Base-by-base conservation (phyloP, 176 grass and related monocot species). In the Eleusine indica region DNA sequence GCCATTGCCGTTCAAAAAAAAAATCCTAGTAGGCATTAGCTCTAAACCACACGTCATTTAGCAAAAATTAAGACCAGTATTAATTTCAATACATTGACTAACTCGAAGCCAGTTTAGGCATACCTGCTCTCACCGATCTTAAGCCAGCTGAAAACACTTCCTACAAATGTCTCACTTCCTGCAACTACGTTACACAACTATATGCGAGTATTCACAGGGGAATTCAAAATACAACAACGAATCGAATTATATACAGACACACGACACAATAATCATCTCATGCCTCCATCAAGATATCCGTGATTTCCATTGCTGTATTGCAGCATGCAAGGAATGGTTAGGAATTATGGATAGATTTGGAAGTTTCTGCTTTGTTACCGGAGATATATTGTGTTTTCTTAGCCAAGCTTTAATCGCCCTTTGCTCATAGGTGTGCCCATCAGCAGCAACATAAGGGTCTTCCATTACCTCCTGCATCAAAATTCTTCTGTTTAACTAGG, bases 351-450 rank as follows among this genome's bases (percentile, higher is more conserved):
- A 90, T 30, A 68, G 85, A 70, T 89, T 69, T 48, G 30, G 54
- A 17, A 99, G 80, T 40, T 30, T 84, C 21, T 62, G 68, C 78
- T 81, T 92, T 5, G 89, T 96, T 4, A 90, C 80, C 39, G 96
- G 93, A 13, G 96, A 99, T 65, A 82, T 73, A n/a, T 83, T 66
- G 67, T 91, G 66, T 81, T 91, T 92, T 71, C 74, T 77, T 56
- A 98, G 79, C 96, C 96, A 98, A 87, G 85, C 89, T 71, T 79
- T 89, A 73, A 99, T 99, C 68, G 93, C 93, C 44, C 42, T 70
- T 62, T 90, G 76, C 66, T 99, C 93, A 29, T 99, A 99, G 9
- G 91, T 94, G 70, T 96, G 90, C 52, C 96, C 93, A 86, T 99
- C 96, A 30, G 89, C 91, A 54, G 93, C 91, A 43, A 96, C 83